These are phyloP conservation scores for Aspergillus tubingensis DNA, from an alignment of 2,329 filamentous ascomycete genomes.

Conservation along the genomic window DNA sequence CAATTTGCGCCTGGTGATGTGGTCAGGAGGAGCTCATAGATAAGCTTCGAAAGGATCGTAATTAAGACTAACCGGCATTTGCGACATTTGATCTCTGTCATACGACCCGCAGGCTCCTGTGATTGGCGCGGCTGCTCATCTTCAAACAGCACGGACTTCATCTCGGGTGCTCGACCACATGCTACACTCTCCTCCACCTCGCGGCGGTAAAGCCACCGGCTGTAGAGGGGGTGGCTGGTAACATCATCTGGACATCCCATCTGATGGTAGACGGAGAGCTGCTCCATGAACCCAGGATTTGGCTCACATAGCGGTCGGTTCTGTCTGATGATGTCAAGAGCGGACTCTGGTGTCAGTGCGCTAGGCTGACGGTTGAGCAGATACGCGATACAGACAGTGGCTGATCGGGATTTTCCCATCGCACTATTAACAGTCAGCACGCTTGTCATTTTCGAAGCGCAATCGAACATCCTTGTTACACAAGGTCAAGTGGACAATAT, in stretches of 20 bases:
- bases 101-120: constrained; percentile 24
- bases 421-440: constrained; percentile 60
- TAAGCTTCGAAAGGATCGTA: not conserved
- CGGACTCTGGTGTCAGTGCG: constrained; percentile 61
- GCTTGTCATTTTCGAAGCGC: not conserved
- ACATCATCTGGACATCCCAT: constrained; percentile 77
- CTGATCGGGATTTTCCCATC: constrained; percentile 93
- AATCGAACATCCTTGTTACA: constrained; percentile 32
- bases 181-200: constrained; percentile 69
- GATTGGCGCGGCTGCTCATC: constrained; percentile 46
- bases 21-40: constrained; percentile 11
- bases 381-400: constrained; percentile 80
- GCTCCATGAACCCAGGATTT: constrained; percentile 87
- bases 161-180: constrained; percentile 75
- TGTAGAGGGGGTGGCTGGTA: constrained; percentile 73
- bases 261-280: constrained; percentile 81
- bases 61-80: constrained; percentile 72
- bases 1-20: constrained; percentile 53
- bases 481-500: constrained; percentile 8
- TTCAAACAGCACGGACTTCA: constrained; percentile 74
- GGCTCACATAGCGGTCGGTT: constrained; percentile 79
- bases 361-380: constrained; percentile 66
- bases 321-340: constrained; percentile 69
- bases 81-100: constrained; percentile 75
- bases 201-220: constrained; percentile 71